A percentile compares a stretch with the other conserved stretches of the same genome.
Conservation (phyloP, 1,284 basidiomycete species). For the Apiotrichum sp. region DNA sequence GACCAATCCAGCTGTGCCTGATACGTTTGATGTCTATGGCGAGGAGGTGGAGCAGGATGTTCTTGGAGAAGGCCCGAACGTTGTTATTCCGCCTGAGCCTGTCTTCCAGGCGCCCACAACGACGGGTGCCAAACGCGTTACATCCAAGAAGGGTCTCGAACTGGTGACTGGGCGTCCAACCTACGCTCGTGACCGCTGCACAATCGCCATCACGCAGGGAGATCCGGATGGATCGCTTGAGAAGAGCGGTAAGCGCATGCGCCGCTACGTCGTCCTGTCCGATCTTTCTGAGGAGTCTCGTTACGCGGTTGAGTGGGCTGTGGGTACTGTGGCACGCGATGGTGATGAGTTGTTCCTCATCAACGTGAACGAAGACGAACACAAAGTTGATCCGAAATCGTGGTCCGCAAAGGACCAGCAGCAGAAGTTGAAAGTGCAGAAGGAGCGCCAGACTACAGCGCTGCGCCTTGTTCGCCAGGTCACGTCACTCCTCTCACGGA, state of each 20-base stretch:
- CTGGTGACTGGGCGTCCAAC: conserved; percentile 66
- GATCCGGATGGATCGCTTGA: conserved; percentile 59
- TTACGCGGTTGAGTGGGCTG: conserved; percentile 91
- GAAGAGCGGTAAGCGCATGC: conserved; percentile 54
- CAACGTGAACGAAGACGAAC: conserved; percentile 86
- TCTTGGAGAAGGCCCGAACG: conserved; percentile 63
- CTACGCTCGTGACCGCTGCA: conserved; percentile 88
- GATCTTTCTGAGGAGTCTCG: conserved; percentile 88
- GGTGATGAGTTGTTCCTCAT: conserved; percentile 87
- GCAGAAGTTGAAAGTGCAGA: conserved; percentile 72
- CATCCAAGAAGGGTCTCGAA: conserved; percentile 36
- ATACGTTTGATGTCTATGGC: conserved; percentile 45
- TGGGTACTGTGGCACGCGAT: conserved; percentile 90
- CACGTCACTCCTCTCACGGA: conserved; percentile 81
- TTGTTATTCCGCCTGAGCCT: conserved; percentile 53
- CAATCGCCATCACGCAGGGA: conserved; percentile 80
- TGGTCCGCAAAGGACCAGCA: conserved; percentile 62
- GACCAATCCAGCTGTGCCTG: neutral
- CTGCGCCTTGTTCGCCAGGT: conserved; percentile 83
- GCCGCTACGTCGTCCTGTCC: conserved; percentile 81
- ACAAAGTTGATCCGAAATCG: conserved; percentile 77
- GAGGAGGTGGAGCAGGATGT: conserved; percentile 48
- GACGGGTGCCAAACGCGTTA: conserved; percentile 22
- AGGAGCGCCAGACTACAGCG: conserved; percentile 85
- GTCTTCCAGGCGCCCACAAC: conserved; percentile 28